A percentile compares a stretch with the other conserved stretches of the same genome.
phyloP scores from a whole-genome alignment of 2,329 filamentous ascomycete genomes.

The Trichoderma sp. region DNA sequence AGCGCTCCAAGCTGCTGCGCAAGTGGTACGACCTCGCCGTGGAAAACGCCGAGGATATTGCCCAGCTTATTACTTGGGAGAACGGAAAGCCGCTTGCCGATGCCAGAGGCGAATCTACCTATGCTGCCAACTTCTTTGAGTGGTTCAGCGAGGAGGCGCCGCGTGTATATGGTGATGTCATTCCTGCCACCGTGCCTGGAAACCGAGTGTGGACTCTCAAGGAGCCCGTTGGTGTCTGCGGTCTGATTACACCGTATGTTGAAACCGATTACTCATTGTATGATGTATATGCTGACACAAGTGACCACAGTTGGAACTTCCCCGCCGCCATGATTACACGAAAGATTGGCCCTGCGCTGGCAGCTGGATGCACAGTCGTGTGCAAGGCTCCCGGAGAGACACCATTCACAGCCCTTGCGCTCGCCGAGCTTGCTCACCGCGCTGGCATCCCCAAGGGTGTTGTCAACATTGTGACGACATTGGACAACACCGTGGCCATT shows the following conservation, averaged over 20 bases:
- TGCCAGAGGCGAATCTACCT: slow-evolving; percentile 69
- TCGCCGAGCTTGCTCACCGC: slow-evolving; percentile 82
- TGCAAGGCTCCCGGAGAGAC: slow-evolving; percentile 91
- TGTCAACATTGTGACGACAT: slow-evolving; percentile 81
- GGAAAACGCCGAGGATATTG: slow-evolving; percentile 77
- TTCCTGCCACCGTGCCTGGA: slow-evolving; percentile 66
- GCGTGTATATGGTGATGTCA: slow-evolving; percentile 71
- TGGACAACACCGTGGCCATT: slow-evolving; percentile 74
- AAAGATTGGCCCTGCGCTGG: slow-evolving; percentile 73
- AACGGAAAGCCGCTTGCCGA: slow-evolving; percentile 84
- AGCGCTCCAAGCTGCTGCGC: slow-evolving; percentile 72
- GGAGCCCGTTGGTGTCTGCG: slow-evolving; percentile 41
- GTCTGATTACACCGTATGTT: slow-evolving; percentile 64
- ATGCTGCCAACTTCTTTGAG: slow-evolving; percentile 74
- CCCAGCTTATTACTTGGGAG: slow-evolving; percentile 83
- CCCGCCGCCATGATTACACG: slow-evolving; percentile 74
- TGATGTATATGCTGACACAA: background rate
- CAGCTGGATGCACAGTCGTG: slow-evolving; percentile 94
- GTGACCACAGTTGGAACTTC: slow-evolving; percentile 83
- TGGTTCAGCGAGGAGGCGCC: slow-evolving; percentile 83
- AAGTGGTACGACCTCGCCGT: slow-evolving; percentile 81
- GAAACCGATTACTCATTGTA: slow-evolving; percentile 50
- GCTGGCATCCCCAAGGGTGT: slow-evolving; percentile 90
- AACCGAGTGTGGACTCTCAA: slow-evolving; percentile 23
- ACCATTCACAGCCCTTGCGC: slow-evolving; percentile 83